Conservation (phyloP, 2,329 filamentous ascomycete genomes). For the Calycina herbarum region DNA sequence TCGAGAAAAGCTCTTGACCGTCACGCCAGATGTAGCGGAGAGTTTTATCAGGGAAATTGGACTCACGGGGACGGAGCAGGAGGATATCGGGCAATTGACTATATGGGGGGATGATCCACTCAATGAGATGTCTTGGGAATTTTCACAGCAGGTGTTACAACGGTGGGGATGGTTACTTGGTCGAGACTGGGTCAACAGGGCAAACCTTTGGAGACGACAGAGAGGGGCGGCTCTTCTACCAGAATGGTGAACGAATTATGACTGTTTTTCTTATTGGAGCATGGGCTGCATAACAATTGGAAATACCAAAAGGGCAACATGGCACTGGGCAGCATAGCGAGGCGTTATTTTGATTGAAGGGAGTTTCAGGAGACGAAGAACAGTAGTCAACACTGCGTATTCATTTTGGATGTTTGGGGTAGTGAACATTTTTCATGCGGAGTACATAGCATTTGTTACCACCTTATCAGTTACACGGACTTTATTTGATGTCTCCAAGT, state of each 20-base stretch:
- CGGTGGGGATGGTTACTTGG: constrained; percentile 44
- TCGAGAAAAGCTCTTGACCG: constrained; percentile 41
- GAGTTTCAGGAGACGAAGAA: not conserved
- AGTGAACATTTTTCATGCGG: not conserved
- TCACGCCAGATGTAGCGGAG: constrained; percentile 40
- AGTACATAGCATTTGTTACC: not conserved
- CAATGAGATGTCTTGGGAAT: constrained; percentile 45
- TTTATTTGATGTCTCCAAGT: not conserved
- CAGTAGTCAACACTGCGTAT: not conserved
- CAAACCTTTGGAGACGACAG: constrained; percentile 45
- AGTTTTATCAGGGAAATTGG: constrained; percentile 42
- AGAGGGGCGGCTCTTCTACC: constrained; percentile 39
- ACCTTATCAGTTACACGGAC: not conserved
- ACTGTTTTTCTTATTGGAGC: constrained; percentile 1
- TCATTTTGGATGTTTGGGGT: not conserved
- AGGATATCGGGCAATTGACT: constrained; percentile 43
- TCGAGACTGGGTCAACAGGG: constrained; percentile 40
- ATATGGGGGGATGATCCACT: constrained; percentile 46
- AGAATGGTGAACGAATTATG: constrained; percentile 33
- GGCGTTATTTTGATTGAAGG: not conserved
- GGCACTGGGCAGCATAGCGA: constrained; percentile 2
- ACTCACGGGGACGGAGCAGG: constrained; percentile 38
- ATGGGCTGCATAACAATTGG: constrained; percentile 2
- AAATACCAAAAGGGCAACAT: not conserved
- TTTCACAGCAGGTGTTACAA: constrained; percentile 42